A percentile compares a stretch with the other conserved stretches of the same genome.
These are phyloP conservation scores for Penicillium frequentans DNA, from an alignment of 2,329 filamentous ascomycete genomes.

Conservation along the genomic window DNA sequence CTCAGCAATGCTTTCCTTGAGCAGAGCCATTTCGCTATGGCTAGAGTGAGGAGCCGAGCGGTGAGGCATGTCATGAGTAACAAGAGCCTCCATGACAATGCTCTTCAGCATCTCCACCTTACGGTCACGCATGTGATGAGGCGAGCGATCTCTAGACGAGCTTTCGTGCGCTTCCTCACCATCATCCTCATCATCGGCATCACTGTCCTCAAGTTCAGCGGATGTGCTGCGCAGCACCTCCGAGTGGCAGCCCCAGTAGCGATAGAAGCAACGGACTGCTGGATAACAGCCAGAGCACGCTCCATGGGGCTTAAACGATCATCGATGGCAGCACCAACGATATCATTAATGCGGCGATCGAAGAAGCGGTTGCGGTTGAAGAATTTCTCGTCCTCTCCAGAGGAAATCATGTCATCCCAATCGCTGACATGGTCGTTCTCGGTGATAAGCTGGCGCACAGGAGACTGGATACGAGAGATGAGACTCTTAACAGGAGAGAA, in stretches of 20 bases:
- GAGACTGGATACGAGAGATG: constrained; percentile 54
- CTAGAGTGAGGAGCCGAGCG: constrained; percentile 27
- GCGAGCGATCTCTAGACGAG: constrained; percentile 70
- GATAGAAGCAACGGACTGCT: constrained; percentile 64
- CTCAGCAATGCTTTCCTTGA: constrained; percentile 41
- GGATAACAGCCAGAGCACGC: constrained; percentile 72
- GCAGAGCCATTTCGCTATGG: constrained; percentile 36
- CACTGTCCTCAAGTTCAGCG: constrained; percentile 71
- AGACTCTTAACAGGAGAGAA: constrained; percentile 64
- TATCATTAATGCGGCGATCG: constrained; percentile 81
- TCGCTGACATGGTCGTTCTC: constrained; percentile 71
- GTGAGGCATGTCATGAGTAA: constrained; percentile 41
- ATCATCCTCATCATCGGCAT: constrained; percentile 93
- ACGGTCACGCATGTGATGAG: constrained; percentile 65
- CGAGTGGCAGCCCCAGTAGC: constrained; percentile 58
- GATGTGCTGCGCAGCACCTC: constrained; percentile 66
- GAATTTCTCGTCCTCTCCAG: constrained; percentile 80
- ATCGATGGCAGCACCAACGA: constrained; percentile 76
- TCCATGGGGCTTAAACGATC: constrained; percentile 79
- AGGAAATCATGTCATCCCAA: constrained; percentile 85
- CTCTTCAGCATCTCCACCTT: constrained; percentile 77
- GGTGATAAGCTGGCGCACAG: constrained; percentile 64
- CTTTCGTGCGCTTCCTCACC: constrained; percentile 52
- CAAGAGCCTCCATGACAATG: constrained; percentile 66
- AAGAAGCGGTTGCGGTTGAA: constrained; percentile 83